Base-by-base conservation (phyloP, 176 grass and related monocot species). In the Musa schizocarpa region DNA sequence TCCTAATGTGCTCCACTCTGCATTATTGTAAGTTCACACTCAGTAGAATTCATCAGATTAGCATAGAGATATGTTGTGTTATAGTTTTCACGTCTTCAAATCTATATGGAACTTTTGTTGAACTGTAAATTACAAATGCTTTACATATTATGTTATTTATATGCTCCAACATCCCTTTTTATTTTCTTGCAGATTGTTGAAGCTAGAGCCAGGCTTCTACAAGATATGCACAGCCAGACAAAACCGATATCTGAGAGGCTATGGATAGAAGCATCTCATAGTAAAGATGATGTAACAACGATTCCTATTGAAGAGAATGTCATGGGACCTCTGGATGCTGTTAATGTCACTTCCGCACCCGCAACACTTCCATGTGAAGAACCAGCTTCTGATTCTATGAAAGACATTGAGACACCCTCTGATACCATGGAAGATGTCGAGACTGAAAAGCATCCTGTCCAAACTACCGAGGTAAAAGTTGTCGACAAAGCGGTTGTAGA, bases 401-500 rank as follows among this genome's bases (percentile, higher is more conserved):
- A 63, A 6, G 79, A 80, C 13, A 19, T 22, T 22, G 22, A 22
- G 22, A 22, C 0, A 22, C 22, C 22, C 22, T 22, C 22, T 22
- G 22, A 22, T 22, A 22, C 22, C 22, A 22, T 22, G 22, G 22
- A 22, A 22, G 22, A 22, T 0, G 22, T 81, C 0, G 81, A 71
- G 63, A 55, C 83, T 1, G 86, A 93, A 59, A 93, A 89, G 25
- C 79, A 79, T 79, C 80, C 77, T 25, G 58, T 85, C 23, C 12
- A 72, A 70, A 79, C 50, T 3, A 55, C 72, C 0, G 90, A 87
- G 7, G 27, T 87, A 50, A 83, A 92, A 76, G 81, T 92, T 78
- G 5, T 92, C 0, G 87, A 92, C 77, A 92, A 92, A 67, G 85
- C 90, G 12, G 87, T 87, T 23, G 76, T 87, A 1, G 84, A 92